Conservation (phyloP, 2,329 filamentous ascomycete genomes). For the Clonostachys rosea region DNA sequence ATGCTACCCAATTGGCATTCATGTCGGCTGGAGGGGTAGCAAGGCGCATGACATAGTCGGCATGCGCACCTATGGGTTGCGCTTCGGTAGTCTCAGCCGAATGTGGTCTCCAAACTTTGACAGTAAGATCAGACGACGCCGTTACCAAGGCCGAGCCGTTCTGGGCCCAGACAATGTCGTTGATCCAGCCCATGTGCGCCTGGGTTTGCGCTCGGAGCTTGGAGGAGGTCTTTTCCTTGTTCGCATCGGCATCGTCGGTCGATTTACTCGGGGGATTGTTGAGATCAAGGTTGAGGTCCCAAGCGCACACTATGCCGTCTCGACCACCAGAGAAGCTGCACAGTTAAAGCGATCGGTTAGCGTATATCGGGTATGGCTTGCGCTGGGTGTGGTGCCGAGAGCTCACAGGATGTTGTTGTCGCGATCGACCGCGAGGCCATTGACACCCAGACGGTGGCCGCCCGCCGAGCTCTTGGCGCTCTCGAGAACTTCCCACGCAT, state of each 20-base stretch:
- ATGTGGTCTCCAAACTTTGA: slow-evolving; percentile 85
- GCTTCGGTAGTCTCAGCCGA: slow-evolving; percentile 44
- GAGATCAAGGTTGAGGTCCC: slow-evolving; percentile 78
- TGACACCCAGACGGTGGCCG: slow-evolving; percentile 90
- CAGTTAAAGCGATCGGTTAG: slow-evolving; percentile 11
- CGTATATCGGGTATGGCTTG: slow-evolving; percentile 1
- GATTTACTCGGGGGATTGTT: slow-evolving; percentile 8
- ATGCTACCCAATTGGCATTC: slow-evolving; percentile 81
- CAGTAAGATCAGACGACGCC: slow-evolving; percentile 88
- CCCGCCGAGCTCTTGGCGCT: slow-evolving; percentile 56
- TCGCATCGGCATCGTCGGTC: slow-evolving; percentile 17
- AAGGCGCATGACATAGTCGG: slow-evolving; percentile 94
- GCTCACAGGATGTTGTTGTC: slow-evolving; percentile 81
- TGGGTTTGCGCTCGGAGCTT: slow-evolving; percentile 57
- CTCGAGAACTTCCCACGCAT: slow-evolving; percentile 44
- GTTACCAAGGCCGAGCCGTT: slow-evolving; percentile 78
- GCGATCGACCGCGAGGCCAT: slow-evolving; percentile 84
- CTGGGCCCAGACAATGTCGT: slow-evolving; percentile 80
- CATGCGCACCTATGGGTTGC: slow-evolving; percentile 83
- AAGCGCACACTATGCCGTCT: slow-evolving; percentile 93
- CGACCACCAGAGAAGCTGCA: slow-evolving; percentile 88
- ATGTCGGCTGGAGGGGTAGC: slow-evolving; percentile 63
- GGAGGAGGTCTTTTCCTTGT: slow-evolving; percentile 36
- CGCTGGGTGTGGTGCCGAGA: neutral
- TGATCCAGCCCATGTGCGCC: slow-evolving; percentile 94